phyloP scores from a whole-genome alignment of 73 alveolate genomes.

The Paraurostyla sp. region DNA sequence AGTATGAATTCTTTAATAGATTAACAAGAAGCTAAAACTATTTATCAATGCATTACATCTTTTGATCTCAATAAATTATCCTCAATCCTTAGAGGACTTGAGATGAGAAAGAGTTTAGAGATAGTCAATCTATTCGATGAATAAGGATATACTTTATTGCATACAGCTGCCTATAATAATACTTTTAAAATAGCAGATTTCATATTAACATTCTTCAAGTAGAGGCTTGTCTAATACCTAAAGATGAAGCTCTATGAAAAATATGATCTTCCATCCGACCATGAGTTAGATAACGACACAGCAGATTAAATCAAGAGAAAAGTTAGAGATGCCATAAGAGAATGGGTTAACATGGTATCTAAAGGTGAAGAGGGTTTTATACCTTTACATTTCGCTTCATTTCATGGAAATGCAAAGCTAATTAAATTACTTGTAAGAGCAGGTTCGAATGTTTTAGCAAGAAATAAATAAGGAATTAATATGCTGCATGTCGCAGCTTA shows the following conservation, averaged over 20 bases:
- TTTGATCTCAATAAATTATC: background rate
- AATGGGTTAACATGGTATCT: conserved; percentile 72
- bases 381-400: conserved; percentile 94
- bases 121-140: conserved; percentile 8
- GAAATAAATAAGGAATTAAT: conserved; percentile 93
- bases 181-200: conserved; percentile 32
- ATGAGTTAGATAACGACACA: background rate
- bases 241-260: background rate
- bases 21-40: conserved; percentile 8
- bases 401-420: conserved; percentile 83
- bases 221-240: background rate
- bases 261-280: background rate
- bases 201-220: background rate
- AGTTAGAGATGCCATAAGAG: conserved; percentile 42
- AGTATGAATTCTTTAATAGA: background rate
- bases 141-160: conserved; percentile 20
- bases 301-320: conserved; percentile 13
- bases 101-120: conserved; percentile 20
- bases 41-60: background rate
- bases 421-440: conserved; percentile 84
- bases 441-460: conserved; percentile 85
- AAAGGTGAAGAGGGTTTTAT: conserved; percentile 83
- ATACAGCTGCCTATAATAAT: conserved; percentile 50
- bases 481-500: conserved; percentile 98
- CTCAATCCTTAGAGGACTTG: background rate